These are phyloP conservation scores for Myriosclerotinia duriaeana DNA, from an alignment of 2,329 filamentous ascomycete species.

Conservation along the genomic window DNA sequence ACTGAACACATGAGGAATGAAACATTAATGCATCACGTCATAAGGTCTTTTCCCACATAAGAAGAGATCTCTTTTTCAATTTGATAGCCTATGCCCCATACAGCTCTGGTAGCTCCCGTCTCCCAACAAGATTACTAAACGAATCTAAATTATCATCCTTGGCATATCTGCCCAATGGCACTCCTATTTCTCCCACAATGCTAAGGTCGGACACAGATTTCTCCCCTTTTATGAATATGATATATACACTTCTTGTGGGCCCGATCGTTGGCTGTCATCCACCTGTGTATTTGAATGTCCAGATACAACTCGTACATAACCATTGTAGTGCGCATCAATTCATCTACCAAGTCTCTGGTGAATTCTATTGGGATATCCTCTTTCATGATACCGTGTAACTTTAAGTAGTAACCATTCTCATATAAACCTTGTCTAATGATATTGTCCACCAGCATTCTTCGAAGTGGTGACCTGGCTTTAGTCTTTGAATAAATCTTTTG, in stretches of 20 bases:
- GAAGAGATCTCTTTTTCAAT: no score
- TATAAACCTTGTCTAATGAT: background rate
- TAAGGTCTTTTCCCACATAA: no score
- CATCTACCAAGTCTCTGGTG: background rate
- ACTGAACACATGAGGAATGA: no score
- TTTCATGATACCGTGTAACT: background rate
- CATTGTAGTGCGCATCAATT: background rate
- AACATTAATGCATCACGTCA: no score
- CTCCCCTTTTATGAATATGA: background rate
- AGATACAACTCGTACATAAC: fast-evolving
- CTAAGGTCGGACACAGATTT: background rate
- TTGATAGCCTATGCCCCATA: no score
- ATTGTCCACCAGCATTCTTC: background rate
- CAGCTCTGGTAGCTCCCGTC: no score
- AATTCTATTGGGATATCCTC: background rate
- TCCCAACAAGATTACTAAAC: no score
- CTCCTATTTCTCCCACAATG: background rate
- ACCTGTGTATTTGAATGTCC: no score
- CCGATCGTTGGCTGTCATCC: fast-evolving
- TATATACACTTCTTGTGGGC: background rate
- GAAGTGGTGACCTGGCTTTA: background rate
- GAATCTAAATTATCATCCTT: no score
- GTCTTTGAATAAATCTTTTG: background rate
- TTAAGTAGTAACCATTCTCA: background rate
- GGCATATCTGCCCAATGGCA: no score